Conservation (phyloP, 2,329 filamentous ascomycete genomes). For the Aspergillus sp. region DNA sequence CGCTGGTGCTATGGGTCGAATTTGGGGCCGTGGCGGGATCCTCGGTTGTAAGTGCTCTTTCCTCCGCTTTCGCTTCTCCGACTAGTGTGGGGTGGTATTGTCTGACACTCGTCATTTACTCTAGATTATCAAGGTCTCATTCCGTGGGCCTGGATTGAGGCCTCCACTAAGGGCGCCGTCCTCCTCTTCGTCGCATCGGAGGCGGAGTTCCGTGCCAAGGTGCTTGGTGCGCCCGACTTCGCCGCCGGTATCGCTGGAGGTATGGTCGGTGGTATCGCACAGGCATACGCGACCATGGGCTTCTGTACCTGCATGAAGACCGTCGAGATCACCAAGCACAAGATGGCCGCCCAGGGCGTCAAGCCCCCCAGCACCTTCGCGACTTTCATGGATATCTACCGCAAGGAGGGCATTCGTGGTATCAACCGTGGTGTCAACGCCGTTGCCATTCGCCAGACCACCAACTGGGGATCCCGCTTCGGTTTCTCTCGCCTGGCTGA, state of each 20-base stretch:
- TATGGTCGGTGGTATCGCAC: conserved; percentile 90
- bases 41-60: conserved; percentile 75
- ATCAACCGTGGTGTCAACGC: conserved; percentile 99
- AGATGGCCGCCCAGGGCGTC: conserved; percentile 78
- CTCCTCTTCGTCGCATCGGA: conserved; percentile 98
- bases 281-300: conserved; percentile 99
- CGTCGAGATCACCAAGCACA: conserved; percentile 98
- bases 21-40: conserved; percentile 92
- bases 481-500: conserved; percentile 91
- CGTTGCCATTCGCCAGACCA: conserved; percentile 97
- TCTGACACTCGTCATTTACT: conserved; percentile 16
- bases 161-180: conserved; percentile 97
- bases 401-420: conserved; percentile 85
- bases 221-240: conserved; percentile 82
- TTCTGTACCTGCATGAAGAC: conserved; percentile 99
- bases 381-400: conserved; percentile 97
- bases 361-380: conserved; percentile 88
- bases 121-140: conserved; percentile 99
- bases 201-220: conserved; percentile 90
- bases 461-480: conserved; percentile 98
- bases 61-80: conserved; percentile 14
- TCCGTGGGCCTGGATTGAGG: conserved; percentile 99
- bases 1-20: conserved; percentile 73
- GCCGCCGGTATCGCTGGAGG: conserved; percentile 85
- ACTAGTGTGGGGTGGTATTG: conserved; percentile 18